These are phyloP conservation scores for Mortierella sp. DNA, from an alignment of 371 early-diverging fungal genomes.

Conservation along the genomic window DNA sequence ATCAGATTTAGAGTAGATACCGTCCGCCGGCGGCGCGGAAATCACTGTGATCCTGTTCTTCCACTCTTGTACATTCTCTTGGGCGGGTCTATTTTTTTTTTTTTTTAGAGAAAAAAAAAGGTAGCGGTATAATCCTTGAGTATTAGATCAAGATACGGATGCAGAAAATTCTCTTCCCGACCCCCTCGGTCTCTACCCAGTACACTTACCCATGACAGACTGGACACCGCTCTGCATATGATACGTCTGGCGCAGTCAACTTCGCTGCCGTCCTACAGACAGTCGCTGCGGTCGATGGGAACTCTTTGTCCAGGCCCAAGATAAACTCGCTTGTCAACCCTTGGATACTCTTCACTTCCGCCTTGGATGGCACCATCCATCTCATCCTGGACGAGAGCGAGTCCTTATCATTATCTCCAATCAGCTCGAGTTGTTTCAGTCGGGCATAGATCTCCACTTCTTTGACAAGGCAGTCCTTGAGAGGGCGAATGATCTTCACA, in stretches of 20 bases:
- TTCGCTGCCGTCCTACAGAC: slow-evolving; percentile 87
- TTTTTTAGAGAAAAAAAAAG: too few relatives aligned
- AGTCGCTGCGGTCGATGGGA: slow-evolving; percentile 88
- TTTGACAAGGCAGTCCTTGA: slow-evolving; percentile 84
- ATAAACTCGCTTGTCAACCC: slow-evolving; percentile 72
- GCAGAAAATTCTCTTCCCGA: too few relatives aligned
- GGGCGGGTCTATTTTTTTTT: slow-evolving; percentile 64
- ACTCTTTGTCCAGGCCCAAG: slow-evolving; percentile 80
- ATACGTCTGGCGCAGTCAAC: slow-evolving; percentile 61
- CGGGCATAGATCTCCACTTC: slow-evolving; percentile 83
- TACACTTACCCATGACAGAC: slow-evolving; percentile 69
- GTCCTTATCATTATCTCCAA: slow-evolving; percentile 20
- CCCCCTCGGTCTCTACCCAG: too few relatives aligned
- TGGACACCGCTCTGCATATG: slow-evolving; percentile 60
- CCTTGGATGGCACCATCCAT: slow-evolving; percentile 32
- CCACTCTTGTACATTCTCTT: slow-evolving; percentile 62
- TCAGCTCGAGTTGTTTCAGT: slow-evolving; percentile 57
- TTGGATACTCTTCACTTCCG: slow-evolving; percentile 36
- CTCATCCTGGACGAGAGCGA: too few relatives aligned
- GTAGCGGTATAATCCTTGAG: not conserved
- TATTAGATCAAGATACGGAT: not conserved
- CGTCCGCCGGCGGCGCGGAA: slow-evolving; percentile 12
- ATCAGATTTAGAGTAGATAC: not conserved
- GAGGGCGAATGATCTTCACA: slow-evolving; percentile 73
- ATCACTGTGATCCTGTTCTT: slow-evolving; percentile 65